A percentile compares a stretch with the other conserved stretches of the same genome.
Evolutionary conservation across 2,329 filamentous ascomycete genomes (phyloP).

Genomic region (Curvularia hawaiiensis): DNA sequence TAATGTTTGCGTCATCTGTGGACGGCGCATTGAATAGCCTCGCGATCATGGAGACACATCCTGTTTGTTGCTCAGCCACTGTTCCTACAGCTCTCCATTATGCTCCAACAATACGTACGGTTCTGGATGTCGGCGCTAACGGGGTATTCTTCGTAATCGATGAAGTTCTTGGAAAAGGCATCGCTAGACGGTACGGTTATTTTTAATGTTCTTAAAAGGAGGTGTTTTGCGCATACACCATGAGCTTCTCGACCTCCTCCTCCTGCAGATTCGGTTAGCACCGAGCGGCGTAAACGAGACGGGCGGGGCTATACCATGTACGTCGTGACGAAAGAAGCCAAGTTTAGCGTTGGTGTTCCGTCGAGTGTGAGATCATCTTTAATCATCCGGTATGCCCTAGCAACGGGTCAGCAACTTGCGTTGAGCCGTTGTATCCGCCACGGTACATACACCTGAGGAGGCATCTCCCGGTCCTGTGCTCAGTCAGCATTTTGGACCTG

Average conservation of each 20-base stretch:
- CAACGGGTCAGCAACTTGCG: background rate
- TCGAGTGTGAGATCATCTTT: conserved; percentile 86
- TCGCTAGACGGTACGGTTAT: conserved; percentile 53
- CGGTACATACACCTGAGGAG: conserved; percentile 66
- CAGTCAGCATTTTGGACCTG: conserved; percentile 5
- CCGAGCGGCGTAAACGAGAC: conserved; percentile 34
- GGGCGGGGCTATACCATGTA: conserved; percentile 71
- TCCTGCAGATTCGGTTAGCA: conserved; percentile 59
- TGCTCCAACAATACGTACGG: conserved; percentile 68
- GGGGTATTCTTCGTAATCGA: conserved; percentile 58
- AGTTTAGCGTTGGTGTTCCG: conserved; percentile 65
- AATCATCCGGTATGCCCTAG: conserved; percentile 87
- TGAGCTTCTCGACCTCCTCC: conserved; percentile 94
- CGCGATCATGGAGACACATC: conserved; percentile 64
- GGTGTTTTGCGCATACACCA: conserved; percentile 64
- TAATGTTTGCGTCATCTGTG: conserved; percentile 63
- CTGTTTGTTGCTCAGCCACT: conserved; percentile 13
- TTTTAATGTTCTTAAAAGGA: background rate
- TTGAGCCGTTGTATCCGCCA: background rate
- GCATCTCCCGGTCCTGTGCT: conserved; percentile 69
- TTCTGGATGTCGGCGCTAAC: conserved; percentile 70
- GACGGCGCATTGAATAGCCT: conserved; percentile 79
- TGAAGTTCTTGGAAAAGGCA: conserved; percentile 90
- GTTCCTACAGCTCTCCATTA: conserved; percentile 72
- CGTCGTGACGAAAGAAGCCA: conserved; percentile 93